These are phyloP conservation scores for Colletotrichum godetiae DNA, from an alignment of 2,329 filamentous ascomycete species.

Conservation along the genomic window DNA sequence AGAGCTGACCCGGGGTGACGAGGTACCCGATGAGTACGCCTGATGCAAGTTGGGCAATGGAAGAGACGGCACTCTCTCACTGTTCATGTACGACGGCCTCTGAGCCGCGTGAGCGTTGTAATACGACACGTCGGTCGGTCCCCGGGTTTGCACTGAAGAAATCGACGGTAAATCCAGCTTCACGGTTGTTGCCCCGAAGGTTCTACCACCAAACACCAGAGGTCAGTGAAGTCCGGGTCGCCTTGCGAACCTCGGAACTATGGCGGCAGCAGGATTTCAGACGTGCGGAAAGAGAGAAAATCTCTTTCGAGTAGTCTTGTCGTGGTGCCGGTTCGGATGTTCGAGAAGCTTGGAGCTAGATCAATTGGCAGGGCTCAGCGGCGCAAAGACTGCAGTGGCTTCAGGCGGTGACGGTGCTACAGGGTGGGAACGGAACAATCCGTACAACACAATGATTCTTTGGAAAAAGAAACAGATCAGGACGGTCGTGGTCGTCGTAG, in stretches of 20 bases:
- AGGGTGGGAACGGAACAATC: not conserved
- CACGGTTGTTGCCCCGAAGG: constrained; percentile 70
- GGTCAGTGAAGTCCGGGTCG: constrained; percentile 22
- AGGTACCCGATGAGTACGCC: constrained; percentile 77
- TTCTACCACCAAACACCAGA: constrained; percentile 24
- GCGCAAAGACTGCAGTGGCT: not conserved
- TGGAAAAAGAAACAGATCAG: constrained; percentile 9
- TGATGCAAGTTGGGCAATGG: constrained; percentile 76
- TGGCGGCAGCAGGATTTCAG: not conserved
- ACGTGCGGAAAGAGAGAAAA: not conserved
- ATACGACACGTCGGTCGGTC: constrained; percentile 76
- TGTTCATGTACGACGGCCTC: constrained; percentile 72
- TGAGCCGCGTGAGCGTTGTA: constrained; percentile 76
- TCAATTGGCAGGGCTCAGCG: not conserved
- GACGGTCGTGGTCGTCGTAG: constrained; percentile 33
- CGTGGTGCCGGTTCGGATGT: not conserved
- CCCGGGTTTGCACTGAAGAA: constrained; percentile 84
- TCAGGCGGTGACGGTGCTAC: constrained; percentile 12
- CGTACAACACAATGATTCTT: constrained; percentile 1
- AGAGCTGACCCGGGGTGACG: constrained; percentile 81
- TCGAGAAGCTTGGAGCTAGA: not conserved
- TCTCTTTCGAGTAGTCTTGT: constrained; percentile 4
- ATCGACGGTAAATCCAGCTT: constrained; percentile 95
- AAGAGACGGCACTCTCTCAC: constrained; percentile 78
- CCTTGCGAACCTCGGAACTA: constrained; percentile 9